Evolutionary conservation across 192 early-diverging fungal genomes (phyloP), one percentile per base, ranked within the genome.

Genomic region (Coemansia sp.): DNA sequence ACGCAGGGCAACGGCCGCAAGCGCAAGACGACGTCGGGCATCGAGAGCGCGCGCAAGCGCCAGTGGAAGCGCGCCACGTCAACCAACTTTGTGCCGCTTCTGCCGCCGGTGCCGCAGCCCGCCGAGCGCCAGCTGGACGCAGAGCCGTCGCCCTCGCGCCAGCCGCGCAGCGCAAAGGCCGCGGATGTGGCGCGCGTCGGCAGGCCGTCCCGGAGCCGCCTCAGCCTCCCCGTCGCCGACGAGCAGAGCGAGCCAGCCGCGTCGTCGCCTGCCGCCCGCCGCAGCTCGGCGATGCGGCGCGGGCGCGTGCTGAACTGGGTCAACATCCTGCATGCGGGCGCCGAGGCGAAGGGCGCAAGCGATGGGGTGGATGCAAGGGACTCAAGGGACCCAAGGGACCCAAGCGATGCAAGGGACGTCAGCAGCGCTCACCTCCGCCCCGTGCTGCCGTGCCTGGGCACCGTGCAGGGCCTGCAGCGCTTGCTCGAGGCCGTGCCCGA

Each of bases 1-100:
- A 73, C 67, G 0, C 74, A 73, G 59, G 75, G 79, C 47, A 42
- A 62, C 42, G 75, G 74, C 31, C 79, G 79, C 71, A 82, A 82
- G 79, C 79, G 79, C 75, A 82, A 77, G 62, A 68, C 74, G 14
- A 73, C 68, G 35, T 73, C 79, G 20, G 79, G 79, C 45, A 82
- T 77, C 37, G 79, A 82, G 65, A 82, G 79, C 56, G 79, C 79
- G 29, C 74, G 79, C 39, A 82, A 82, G 66, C 79, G 79, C 71
- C 79, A 82, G 68, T 82, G 79, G 79, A 82, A 82, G 75, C 70
- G 79, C 31, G 79, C 79, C 40, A 82, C 79, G 12, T 77, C 79
- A 3, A 76, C 74, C 3, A 73, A 73, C 62, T 73, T 82, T 68
- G 70, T 74, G 36, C 79, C 79, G 38, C 67, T 82, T 42, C 75